Evolutionary conservation across 108 stramenopile species (phyloP).

Genomic region (Cyclotella kingstonii): DNA sequence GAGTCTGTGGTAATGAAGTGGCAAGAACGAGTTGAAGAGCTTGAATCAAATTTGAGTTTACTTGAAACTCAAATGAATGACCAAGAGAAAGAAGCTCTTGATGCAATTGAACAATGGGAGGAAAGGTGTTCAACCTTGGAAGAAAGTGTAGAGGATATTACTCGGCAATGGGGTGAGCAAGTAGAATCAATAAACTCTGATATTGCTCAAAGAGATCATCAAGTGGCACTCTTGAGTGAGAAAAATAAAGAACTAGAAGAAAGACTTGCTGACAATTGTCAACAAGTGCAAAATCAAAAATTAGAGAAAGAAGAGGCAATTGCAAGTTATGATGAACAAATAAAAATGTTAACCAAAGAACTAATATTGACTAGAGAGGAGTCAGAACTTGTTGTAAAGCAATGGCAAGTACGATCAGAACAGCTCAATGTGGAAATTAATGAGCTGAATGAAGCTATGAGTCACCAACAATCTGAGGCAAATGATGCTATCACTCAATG

Average conservation of each 20-base stretch:
- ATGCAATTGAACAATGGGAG: constrained; percentile 62
- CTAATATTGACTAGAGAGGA: constrained; percentile 46
- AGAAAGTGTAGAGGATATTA: constrained; percentile 20
- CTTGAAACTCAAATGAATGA: constrained; percentile 46
- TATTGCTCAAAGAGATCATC: constrained; percentile 35
- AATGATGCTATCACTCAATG: constrained; percentile 63
- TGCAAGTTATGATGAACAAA: constrained; percentile 38
- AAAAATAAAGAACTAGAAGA: constrained; percentile 7
- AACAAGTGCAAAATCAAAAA: constrained; percentile 17
- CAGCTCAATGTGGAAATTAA: constrained; percentile 26
- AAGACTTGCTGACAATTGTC: background rate
- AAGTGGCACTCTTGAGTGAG: constrained; percentile 10
- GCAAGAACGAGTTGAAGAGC: constrained; percentile 25
- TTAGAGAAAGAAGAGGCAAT: constrained; percentile 30
- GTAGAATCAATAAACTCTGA: constrained; percentile 44
- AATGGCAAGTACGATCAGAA: constrained; percentile 56
- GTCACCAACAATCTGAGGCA: constrained; percentile 53
- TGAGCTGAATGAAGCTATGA: constrained; percentile 49
- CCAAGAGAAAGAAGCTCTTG: constrained; percentile 59
- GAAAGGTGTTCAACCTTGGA: constrained; percentile 40
- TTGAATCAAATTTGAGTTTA: constrained; percentile 40
- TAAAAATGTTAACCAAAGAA: constrained; percentile 40
- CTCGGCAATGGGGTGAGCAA: constrained; percentile 43
- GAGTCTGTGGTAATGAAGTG: constrained; percentile 29
- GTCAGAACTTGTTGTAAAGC: constrained; percentile 51